These are phyloP conservation scores for Dicorynia guianensis DNA, from an alignment of 306 rosid species.

Conservation along the genomic window DNA sequence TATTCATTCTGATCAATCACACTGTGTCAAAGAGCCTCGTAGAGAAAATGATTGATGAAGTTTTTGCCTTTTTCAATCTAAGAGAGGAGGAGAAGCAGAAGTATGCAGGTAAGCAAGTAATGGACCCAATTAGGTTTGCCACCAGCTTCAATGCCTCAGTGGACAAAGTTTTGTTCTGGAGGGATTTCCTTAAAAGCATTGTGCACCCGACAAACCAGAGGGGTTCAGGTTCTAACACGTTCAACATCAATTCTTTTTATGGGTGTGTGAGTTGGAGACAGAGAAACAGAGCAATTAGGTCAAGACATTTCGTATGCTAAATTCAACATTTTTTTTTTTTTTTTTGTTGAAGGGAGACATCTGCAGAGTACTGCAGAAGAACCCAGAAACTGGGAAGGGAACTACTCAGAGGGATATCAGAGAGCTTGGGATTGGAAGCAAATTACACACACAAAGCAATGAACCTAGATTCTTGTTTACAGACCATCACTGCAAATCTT, in stretches of 20 bases:
- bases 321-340: background rate
- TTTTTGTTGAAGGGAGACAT: constrained; percentile 45
- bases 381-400: constrained; percentile 46
- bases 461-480: constrained; percentile 56
- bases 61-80: constrained; percentile 46
- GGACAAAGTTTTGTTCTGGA: constrained; percentile 55
- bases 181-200: constrained; percentile 65
- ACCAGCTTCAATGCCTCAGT: constrained; percentile 53
- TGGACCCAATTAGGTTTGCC: constrained; percentile 53
- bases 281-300: background rate
- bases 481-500: constrained; percentile 52
- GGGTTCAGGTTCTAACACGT: constrained; percentile 55
- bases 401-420: constrained; percentile 64
- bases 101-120: constrained; percentile 45
- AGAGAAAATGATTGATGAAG: constrained; percentile 44
- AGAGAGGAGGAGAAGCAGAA: constrained; percentile 53
- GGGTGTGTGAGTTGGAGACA: background rate
- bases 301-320: background rate
- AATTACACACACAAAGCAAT: constrained; percentile 41
- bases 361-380: constrained; percentile 49
- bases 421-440: constrained; percentile 58
- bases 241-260: background rate
- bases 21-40: constrained; percentile 38
- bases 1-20: constrained; percentile 52
- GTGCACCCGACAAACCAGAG: constrained; percentile 56